Evolutionary conservation across 2,329 filamentous ascomycete species (phyloP).

Genomic region (Westerdykella sp.): DNA sequence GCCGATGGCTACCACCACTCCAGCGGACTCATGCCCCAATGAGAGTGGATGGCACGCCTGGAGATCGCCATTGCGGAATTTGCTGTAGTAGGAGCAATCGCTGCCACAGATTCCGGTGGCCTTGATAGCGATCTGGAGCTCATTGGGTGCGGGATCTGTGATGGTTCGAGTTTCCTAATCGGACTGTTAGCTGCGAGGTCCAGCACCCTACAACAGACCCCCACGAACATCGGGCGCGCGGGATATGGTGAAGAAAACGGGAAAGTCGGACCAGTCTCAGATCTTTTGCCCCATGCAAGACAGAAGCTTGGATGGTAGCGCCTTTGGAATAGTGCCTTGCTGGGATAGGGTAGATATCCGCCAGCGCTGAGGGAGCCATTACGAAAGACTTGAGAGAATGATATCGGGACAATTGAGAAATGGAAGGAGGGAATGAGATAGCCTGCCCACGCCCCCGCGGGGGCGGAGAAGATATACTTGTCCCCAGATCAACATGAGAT

Average conservation of each 20-base stretch:
- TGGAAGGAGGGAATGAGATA: conserved; percentile 21
- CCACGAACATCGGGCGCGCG: conserved; percentile 29
- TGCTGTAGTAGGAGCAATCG: conserved; percentile 66
- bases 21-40: conserved; percentile 43
- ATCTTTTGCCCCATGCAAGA: conserved; percentile 40
- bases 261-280: conserved; percentile 37
- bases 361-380: conserved; percentile 39
- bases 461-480: conserved; percentile 37
- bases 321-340: conserved; percentile 34
- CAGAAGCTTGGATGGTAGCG: conserved; percentile 35
- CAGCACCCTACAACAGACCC: conserved; percentile 22
- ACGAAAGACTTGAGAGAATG: conserved; percentile 22
- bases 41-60: conserved; percentile 60
- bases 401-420: conserved; percentile 13
- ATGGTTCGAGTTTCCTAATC: conserved; percentile 52
- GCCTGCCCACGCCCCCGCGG: conserved; percentile 32
- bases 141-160: conserved; percentile 48
- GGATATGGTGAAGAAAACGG: conserved; percentile 28
- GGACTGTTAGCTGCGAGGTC: conserved; percentile 18
- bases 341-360: conserved; percentile 36
- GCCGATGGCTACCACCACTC: conserved; percentile 36
- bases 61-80: conserved; percentile 65
- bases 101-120: conserved; percentile 65
- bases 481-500: conserved; percentile 23
- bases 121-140: conserved; percentile 60